phyloP scores from a whole-genome alignment of 768 basidiomycete genomes.

The Termitomyces sp. region DNA sequence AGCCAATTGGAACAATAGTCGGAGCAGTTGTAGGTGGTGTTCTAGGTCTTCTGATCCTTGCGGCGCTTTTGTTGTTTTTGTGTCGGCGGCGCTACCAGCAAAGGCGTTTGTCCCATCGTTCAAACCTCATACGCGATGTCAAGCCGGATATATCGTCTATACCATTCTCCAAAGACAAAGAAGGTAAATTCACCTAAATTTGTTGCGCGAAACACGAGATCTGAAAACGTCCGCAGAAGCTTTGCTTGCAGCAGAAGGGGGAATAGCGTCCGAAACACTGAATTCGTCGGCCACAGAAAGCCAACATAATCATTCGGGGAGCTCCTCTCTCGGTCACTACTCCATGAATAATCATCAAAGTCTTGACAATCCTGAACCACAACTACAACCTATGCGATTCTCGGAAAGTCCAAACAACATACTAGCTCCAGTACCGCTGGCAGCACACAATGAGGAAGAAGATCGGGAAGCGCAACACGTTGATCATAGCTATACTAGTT shows the following conservation, averaged over 20 bases:
- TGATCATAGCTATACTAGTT: not conserved
- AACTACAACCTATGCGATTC: not conserved
- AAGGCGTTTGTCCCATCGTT: not conserved
- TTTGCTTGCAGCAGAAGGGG: not conserved
- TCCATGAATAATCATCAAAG: too few relatives aligned
- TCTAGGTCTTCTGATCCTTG: not conserved
- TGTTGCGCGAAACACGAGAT: not conserved
- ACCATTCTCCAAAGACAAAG: not conserved
- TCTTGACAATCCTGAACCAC: not conserved
- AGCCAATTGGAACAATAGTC: not conserved
- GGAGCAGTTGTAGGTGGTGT: constrained; percentile 3
- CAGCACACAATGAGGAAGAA: not conserved
- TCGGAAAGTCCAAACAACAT: not conserved
- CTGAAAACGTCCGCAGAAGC: not conserved
- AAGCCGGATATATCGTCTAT: not conserved
- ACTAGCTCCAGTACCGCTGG: not conserved
- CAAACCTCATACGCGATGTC: not conserved
- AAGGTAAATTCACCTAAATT: not conserved
- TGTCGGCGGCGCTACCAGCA: not conserved
- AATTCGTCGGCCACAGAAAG: not conserved
- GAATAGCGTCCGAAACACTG: not conserved
- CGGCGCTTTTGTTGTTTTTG: not conserved
- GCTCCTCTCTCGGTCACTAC: not conserved
- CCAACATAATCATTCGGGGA: not conserved
- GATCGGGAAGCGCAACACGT: not conserved